These are phyloP conservation scores for Cutaneotrichosporon spelunceum DNA, from an alignment of 1,284 basidiomycete species.

Conservation along the genomic window DNA sequence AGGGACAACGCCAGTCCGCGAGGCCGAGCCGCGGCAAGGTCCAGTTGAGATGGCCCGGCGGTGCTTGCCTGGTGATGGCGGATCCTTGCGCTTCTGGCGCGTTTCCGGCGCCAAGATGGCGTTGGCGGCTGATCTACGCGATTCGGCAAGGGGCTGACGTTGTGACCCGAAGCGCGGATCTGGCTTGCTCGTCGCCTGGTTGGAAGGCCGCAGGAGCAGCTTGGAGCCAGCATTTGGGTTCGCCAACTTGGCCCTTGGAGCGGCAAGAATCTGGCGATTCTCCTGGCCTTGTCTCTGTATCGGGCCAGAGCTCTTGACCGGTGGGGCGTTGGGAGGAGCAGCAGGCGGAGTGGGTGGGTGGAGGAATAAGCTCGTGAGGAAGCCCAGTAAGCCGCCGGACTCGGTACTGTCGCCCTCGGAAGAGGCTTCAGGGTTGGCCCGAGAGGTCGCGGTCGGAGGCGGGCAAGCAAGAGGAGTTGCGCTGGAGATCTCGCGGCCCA, in stretches of 20 bases:
- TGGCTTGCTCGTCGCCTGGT: background rate
- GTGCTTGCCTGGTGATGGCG: background rate
- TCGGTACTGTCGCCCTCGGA: too few relatives aligned
- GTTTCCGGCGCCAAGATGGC: background rate
- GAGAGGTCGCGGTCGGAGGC: too few relatives aligned
- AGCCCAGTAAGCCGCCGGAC: conserved; percentile 4
- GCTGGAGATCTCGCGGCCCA: too few relatives aligned
- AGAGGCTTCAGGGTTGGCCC: too few relatives aligned
- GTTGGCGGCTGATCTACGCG: background rate
- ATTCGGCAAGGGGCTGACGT: background rate
- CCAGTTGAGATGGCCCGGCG: background rate
- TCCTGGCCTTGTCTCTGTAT: too few relatives aligned
- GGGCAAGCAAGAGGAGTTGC: too few relatives aligned
- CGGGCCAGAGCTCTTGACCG: too few relatives aligned
- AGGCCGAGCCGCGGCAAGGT: background rate
- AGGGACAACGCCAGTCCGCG: background rate
- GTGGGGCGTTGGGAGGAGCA: too few relatives aligned
- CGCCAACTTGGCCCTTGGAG: too few relatives aligned
- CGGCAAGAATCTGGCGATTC: too few relatives aligned
- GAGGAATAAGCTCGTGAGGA: conserved; percentile 5
- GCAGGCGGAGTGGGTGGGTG: too few relatives aligned
- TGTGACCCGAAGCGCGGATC: background rate
- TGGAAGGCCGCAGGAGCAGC: too few relatives aligned
- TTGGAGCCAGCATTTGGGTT: background rate
- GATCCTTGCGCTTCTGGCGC: conserved; percentile 5